Evolutionary conservation across 2,329 filamentous ascomycete genomes (phyloP).

Genomic region (Penicillium sp.): DNA sequence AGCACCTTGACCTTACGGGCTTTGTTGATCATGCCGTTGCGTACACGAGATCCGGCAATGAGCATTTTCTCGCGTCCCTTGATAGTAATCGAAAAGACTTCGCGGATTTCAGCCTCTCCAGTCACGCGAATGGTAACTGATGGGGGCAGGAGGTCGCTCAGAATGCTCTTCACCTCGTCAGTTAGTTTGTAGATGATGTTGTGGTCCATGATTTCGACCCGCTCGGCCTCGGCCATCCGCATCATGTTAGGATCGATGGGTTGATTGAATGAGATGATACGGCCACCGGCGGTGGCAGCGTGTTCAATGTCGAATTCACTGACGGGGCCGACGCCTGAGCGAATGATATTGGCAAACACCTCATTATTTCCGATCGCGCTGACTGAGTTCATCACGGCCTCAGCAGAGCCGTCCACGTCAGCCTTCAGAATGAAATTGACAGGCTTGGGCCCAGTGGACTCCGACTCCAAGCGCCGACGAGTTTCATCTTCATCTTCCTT

Average conservation of each 20-base stretch:
- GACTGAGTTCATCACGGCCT: constrained; percentile 80
- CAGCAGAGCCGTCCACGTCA: constrained; percentile 90
- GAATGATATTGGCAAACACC: constrained; percentile 73
- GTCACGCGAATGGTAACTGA: constrained; percentile 68
- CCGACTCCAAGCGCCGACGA: constrained; percentile 42
- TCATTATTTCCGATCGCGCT: constrained; percentile 81
- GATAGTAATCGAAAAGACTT: constrained; percentile 81
- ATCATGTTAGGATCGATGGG: constrained; percentile 67
- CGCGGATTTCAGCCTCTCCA: constrained; percentile 83
- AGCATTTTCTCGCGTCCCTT: constrained; percentile 69
- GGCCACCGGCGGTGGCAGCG: constrained; percentile 72
- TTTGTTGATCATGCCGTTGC: constrained; percentile 73
- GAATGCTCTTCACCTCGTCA: constrained; percentile 53
- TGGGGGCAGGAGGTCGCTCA: constrained; percentile 71
- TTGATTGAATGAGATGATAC: constrained; percentile 86
- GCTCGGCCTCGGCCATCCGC: constrained; percentile 67
- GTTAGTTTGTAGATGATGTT: constrained; percentile 63
- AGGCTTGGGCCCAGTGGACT: constrained; percentile 50
- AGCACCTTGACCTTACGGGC: constrained; percentile 69
- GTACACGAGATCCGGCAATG: constrained; percentile 84
- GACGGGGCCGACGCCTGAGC: constrained; percentile 74
- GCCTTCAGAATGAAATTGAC: constrained; percentile 88
- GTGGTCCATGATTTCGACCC: constrained; percentile 78
- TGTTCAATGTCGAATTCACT: constrained; percentile 87
- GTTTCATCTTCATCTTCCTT: constrained; percentile 36